Evolutionary conservation across 2,329 filamentous ascomycete species (phyloP), one percentile per base, ranked within the genome.

Genomic region (Leptoxyphium fumago): DNA sequence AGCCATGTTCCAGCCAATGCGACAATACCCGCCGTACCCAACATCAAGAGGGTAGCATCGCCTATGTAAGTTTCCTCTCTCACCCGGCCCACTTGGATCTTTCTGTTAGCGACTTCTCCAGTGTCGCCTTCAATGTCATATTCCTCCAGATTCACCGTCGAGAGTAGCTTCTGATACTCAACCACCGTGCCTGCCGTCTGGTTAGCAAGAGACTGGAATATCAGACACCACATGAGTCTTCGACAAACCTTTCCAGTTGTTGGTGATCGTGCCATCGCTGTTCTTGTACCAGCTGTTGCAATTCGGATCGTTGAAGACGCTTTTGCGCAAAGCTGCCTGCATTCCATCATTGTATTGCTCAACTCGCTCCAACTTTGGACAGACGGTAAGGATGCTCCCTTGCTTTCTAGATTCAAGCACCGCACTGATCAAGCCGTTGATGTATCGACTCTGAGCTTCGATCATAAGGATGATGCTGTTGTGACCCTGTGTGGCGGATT

Each of bases 391-490:
- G 0, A 56, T 55, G n/a, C 60, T 46, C 8, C 68, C 66, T 1
- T 57, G 47, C 13, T 54, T 49, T 10, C 66, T 59, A 0, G 72
- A 71, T 7, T 61, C 56, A 1, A 75, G 62, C 1, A 78, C 65
- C 6, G 69, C 63, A 0, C 54, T 52, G 40, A 78, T 66, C 30
- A 78, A 50, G 0, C 61, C 62, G 46, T 68, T 72, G 45, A 77
- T 66, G 52, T 77, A 77, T 2, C 69, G 64, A 2, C 63, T 66
- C 50, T 78, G 74, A 2, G 73, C 67, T 52, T 78, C 74, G 47
- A 77, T 75, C 73, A 77, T 78, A n/a, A 77, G 61, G 49, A 77
- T 72, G 50, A 77, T 77, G 43, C 64, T 69, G 48, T 74, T 75
- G 54, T 74, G 32, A 9, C 32, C 32, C 32, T 36, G 9, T 26